These are phyloP conservation scores for Eutypa lata DNA, from an alignment of 2,329 filamentous ascomycete species.

Conservation along the genomic window DNA sequence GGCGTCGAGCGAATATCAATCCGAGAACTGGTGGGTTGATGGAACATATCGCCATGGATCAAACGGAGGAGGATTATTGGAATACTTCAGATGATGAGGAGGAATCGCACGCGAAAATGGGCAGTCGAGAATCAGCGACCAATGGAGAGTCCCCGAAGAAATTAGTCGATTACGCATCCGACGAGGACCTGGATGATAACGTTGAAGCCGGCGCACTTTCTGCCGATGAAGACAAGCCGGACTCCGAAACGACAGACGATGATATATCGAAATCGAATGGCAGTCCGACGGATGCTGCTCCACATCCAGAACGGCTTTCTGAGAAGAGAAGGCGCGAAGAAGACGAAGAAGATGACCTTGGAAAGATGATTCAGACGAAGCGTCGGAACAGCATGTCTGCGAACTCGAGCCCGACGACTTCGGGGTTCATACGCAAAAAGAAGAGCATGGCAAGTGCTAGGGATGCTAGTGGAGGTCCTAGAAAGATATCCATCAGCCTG, in stretches of 20 bases:
- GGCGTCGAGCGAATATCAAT: constrained; percentile 38
- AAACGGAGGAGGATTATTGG: constrained; percentile 90
- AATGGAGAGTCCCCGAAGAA: constrained; percentile 67
- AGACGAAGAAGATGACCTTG: constrained; percentile 89
- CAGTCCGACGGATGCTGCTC: constrained; percentile 39
- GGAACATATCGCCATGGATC: constrained; percentile 71
- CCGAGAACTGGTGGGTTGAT: constrained; percentile 60
- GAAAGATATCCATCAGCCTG: constrained; percentile 59
- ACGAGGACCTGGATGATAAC: constrained; percentile 75
- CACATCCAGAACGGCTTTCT: constrained; percentile 74
- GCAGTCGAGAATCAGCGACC: constrained; percentile 34
- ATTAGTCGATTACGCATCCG: constrained; percentile 88
- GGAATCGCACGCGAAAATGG: constrained; percentile 43
- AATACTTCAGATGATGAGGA: constrained; percentile 86
- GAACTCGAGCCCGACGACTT: constrained; percentile 36
- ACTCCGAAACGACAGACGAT: constrained; percentile 20
- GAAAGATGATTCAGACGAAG: constrained; percentile 70
- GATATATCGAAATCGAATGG: constrained; percentile 31
- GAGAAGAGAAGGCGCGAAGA: constrained; percentile 91
- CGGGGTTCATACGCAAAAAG: constrained; percentile 42
- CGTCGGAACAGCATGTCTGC: constrained; percentile 57
- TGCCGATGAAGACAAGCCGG: constrained; percentile 23
- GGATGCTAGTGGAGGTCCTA: constrained; percentile 39
- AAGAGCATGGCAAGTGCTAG: constrained; percentile 40
- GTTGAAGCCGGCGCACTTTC: constrained; percentile 44